Evolutionary conservation across 441 rosid species (phyloP).

Genomic region (Erodium moschatum): DNA sequence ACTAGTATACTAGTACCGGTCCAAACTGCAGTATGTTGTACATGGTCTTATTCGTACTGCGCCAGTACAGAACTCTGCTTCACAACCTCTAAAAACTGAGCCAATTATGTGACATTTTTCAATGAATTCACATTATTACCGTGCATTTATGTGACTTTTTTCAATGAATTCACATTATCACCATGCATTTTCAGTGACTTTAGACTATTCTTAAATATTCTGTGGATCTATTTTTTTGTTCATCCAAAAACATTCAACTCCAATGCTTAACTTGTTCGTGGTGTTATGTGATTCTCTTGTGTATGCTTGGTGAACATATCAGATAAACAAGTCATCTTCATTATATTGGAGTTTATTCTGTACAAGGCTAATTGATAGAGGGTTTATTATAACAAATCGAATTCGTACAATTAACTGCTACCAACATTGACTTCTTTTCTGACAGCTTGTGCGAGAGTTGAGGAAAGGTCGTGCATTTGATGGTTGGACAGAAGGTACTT

Average conservation of each 20-base stretch:
- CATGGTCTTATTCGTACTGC: neutral
- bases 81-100: neutral
- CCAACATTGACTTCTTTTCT: slow-evolving; percentile 14
- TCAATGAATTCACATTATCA: neutral
- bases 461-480: slow-evolving; percentile 62
- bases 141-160: neutral
- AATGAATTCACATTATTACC: neutral
- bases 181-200: neutral
- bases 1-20: neutral
- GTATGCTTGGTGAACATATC: neutral
- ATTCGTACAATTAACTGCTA: slow-evolving; percentile 2
- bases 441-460: slow-evolving; percentile 61
- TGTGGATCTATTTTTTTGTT: no score
- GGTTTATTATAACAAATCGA: neutral
- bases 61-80: neutral
- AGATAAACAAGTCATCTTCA: neutral
- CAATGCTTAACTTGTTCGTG: neutral
- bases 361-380: slow-evolving; percentile 4
- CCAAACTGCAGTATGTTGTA: neutral
- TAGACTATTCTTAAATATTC: neutral
- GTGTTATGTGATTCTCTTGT: neutral
- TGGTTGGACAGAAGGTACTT: slow-evolving; percentile 79
- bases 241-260: neutral
- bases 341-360: neutral
- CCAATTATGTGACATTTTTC: neutral